Conservation (phyloP, 2,329 filamentous ascomycete genomes). For the Polychaeton citri region DNA sequence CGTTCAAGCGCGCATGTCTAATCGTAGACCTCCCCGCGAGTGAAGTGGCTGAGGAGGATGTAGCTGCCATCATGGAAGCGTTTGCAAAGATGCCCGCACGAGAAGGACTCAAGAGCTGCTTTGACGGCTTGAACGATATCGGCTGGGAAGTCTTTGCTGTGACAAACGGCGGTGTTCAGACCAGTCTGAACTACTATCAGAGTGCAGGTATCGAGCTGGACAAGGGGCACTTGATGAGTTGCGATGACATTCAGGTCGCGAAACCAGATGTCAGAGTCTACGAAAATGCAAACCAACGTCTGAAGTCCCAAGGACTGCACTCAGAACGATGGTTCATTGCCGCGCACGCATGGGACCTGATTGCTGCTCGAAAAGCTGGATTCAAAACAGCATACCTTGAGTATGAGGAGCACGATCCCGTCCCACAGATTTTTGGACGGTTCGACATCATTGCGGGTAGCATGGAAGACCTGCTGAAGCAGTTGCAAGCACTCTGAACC, state of each 20-base stretch:
- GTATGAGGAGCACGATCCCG: constrained; percentile 19
- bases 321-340: constrained; percentile 18
- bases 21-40: constrained; percentile 12
- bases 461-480: constrained; percentile 16
- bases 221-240: constrained; percentile 14
- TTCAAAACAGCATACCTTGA: constrained; percentile 18
- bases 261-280: constrained; percentile 18
- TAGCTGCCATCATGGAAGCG: constrained; percentile 14
- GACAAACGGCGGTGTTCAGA: constrained; percentile 17
- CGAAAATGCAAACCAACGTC: constrained; percentile 11
- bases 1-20: constrained; percentile 13
- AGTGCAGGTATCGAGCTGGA: constrained; percentile 14
- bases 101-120: constrained; percentile 15
- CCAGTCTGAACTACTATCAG: constrained; percentile 17
- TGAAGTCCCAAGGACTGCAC: constrained; percentile 10
- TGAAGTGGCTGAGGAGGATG: constrained; percentile 12
- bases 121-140: constrained; percentile 12
- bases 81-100: constrained; percentile 10
- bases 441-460: constrained; percentile 16
- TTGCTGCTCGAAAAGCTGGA: constrained; percentile 17
- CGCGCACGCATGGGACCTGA: constrained; percentile 16
- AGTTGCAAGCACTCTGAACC: constrained; percentile 7
- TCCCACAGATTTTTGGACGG: constrained; percentile 16
- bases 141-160: constrained; percentile 19
- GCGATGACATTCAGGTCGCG: constrained; percentile 16